Evolutionary conservation across 345 rosid genomes (phyloP).

Genomic region (Arabis alpina): DNA sequence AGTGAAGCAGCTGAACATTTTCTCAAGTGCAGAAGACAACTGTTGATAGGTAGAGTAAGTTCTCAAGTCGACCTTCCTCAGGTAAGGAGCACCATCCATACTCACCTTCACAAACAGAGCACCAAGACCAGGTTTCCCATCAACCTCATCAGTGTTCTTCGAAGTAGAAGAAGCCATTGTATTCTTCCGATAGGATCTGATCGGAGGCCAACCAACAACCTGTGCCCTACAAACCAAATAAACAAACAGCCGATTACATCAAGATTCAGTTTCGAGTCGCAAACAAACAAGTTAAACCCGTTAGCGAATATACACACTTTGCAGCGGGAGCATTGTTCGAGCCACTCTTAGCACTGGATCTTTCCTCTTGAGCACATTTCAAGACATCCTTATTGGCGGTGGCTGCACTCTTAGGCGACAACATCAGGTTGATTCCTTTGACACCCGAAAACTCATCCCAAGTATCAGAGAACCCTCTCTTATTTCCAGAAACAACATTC

Average conservation of each 20-base stretch:
- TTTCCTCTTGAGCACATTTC: conserved; percentile 48
- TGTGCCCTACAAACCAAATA: conserved; percentile 62
- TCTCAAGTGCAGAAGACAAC: conserved; percentile 84
- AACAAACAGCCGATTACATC: not conserved
- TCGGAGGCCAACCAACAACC: conserved; percentile 97
- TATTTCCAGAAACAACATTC: conserved; percentile 67
- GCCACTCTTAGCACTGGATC: conserved; percentile 43
- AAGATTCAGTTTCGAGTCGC: not conserved
- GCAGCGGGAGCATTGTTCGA: conserved; percentile 62
- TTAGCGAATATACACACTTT: conserved; percentile 56
- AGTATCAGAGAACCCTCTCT: conserved; percentile 84
- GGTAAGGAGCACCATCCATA: conserved; percentile 95
- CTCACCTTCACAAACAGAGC: conserved; percentile 85
- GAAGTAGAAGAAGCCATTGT: conserved; percentile 64
- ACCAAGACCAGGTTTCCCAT: conserved; percentile 78
- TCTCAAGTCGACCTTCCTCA: conserved; percentile 87
- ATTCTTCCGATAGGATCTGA: conserved; percentile 80
- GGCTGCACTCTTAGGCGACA: conserved; percentile 43
- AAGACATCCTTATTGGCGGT: conserved; percentile 53
- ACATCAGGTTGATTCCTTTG: conserved; percentile 57
- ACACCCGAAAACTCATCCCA: conserved; percentile 68
- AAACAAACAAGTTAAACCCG: not conserved
- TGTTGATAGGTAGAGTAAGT: conserved; percentile 69
- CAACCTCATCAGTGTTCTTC: conserved; percentile 83
- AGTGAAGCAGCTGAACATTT: conserved; percentile 92